Percentiles rank a stretch among this genome's conserved stretches.
These are phyloP conservation scores for Ulmus americana DNA, from an alignment of 331 rosid species.

Conservation along the genomic window DNA sequence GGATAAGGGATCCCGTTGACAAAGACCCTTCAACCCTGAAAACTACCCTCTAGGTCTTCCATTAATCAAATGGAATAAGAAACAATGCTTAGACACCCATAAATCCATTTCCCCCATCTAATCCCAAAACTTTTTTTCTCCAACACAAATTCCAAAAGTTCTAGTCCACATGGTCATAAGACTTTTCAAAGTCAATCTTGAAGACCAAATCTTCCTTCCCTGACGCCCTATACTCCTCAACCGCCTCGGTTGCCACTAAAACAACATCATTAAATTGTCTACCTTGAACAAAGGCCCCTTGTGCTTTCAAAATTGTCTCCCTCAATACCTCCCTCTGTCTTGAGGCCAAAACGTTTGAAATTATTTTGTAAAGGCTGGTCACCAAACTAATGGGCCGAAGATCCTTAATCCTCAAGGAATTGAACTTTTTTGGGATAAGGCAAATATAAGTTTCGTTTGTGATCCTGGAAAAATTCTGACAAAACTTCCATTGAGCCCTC, in stretches of 20 bases:
- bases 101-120: constrained; percentile 1
- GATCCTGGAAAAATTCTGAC: not conserved
- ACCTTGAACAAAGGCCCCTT: not conserved
- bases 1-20: not conserved
- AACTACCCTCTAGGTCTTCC: not conserved
- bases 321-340: not conserved
- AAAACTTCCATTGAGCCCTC: not conserved
- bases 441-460: not conserved
- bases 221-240: not conserved
- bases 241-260: not conserved
- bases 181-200: too few species aligned
- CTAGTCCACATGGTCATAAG: not conserved
- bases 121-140: not conserved
- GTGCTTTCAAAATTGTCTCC: not conserved
- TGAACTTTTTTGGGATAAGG: not conserved
- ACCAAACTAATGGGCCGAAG: too few species aligned
- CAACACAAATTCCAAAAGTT: not conserved
- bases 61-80: not conserved
- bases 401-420: not conserved
- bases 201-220: not conserved
- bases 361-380: not conserved
- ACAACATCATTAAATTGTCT: not conserved
- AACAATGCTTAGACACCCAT: not conserved
- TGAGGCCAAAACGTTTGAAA: not conserved
- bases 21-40: not conserved